phyloP scores from a whole-genome alignment of 805 yeast species.

The Lachancea mirantina region DNA sequence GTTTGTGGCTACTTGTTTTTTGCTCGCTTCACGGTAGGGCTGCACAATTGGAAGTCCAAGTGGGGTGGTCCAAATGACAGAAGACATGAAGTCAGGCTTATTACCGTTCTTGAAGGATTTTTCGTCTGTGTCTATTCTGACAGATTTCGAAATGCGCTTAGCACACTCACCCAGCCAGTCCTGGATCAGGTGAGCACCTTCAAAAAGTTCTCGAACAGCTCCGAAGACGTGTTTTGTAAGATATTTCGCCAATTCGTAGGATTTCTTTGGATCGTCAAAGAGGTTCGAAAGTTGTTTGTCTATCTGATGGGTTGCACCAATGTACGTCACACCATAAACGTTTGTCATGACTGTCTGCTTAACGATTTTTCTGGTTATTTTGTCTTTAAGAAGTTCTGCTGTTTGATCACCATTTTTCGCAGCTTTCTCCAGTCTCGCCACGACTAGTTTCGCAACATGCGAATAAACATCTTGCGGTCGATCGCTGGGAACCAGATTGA shows the following conservation, averaged over 20 bases:
- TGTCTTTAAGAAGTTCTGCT: conserved; percentile 48
- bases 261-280: conserved; percentile 41
- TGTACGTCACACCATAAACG: conserved; percentile 92
- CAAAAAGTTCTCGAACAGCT: conserved; percentile 77
- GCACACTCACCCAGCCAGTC: conserved; percentile 95
- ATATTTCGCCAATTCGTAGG: conserved; percentile 50
- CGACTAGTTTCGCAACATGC: conserved; percentile 60
- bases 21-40: conserved; percentile 73
- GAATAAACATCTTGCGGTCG: conserved; percentile 73
- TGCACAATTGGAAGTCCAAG: conserved; percentile 93
- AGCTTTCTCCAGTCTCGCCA: conserved; percentile 45
- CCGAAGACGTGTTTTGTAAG: conserved; percentile 72
- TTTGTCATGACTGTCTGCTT: conserved; percentile 98
- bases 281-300: conserved; percentile 63
- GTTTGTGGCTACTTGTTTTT: conserved; percentile 66
- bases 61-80: conserved; percentile 98
- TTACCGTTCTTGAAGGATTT: conserved; percentile 36
- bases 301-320: conserved; percentile 90
- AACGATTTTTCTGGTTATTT: conserved; percentile 78
- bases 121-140: conserved; percentile 57
- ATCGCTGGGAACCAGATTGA: conserved; percentile 62
- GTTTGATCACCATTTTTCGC: conserved; percentile 46
- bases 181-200: conserved; percentile 90
- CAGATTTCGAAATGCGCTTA: conserved; percentile 66
- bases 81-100: conserved; percentile 62